These are phyloP conservation scores for Trypanosoma avium DNA, from an alignment of 208 protist genomes.

Conservation along the genomic window DNA sequence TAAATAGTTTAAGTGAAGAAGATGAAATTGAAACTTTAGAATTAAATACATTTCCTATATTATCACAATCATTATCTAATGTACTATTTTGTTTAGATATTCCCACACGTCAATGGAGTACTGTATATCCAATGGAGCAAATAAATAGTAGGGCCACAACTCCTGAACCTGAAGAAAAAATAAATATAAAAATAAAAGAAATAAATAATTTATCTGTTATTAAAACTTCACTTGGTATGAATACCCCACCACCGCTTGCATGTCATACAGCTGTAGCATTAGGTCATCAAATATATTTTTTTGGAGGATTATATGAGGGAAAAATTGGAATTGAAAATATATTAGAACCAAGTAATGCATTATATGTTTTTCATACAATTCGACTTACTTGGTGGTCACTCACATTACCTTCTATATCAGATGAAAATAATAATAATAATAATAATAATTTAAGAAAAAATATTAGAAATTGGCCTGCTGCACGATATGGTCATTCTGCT, in stretches of 20 bases:
- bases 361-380: conserved; percentile 45
- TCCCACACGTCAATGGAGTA: conserved; percentile 17
- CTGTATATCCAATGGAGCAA: conserved; percentile 2
- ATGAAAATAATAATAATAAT: neutral
- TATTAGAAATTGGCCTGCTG: conserved; percentile 38
- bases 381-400: conserved; percentile 33
- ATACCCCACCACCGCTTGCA: conserved; percentile 34
- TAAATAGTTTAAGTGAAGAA: neutral
- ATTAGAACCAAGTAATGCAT: conserved; percentile 29
- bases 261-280: conserved; percentile 51
- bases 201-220: neutral
- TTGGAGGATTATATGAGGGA: conserved; percentile 38
- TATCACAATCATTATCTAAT: conserved; percentile 1
- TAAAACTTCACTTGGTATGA: neutral
- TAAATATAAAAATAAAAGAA: neutral
- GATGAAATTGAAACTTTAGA: neutral
- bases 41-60: neutral
- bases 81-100: conserved; percentile 13
- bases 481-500: conserved; percentile 56
- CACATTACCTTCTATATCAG: neutral
- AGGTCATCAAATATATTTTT: conserved; percentile 39
- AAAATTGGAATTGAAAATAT: neutral
- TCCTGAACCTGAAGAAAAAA: neutral
- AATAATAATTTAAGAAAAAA: conserved; percentile 1
- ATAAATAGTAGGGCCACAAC: neutral